Evolutionary conservation across 2,329 filamentous ascomycete species (phyloP), one percentile per base, ranked within the genome.

Genomic region (Leptographium galeiforme): DNA sequence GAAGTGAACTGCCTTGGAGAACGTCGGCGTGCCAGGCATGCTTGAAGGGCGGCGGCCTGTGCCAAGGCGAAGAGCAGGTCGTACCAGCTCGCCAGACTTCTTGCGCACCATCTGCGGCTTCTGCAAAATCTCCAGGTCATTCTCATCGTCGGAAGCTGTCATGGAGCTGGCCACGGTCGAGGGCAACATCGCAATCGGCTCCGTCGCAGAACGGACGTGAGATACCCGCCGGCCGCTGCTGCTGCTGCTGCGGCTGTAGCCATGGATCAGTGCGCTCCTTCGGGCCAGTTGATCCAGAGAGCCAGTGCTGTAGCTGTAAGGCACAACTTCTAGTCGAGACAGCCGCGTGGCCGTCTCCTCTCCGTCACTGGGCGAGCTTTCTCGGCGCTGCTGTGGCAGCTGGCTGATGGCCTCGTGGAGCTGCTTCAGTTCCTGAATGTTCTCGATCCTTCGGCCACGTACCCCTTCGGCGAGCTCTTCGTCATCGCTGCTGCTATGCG

Each of bases 1-100:
- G 65, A 98, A 98, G 69, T 98, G 93, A n/a, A 98, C 93, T 13
- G 87, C 89, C 68, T 98, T 98, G 60, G 85, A 86, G 65, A 91
- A 97, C 10, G 91, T 93, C 0, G 93, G 93, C 0, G 93, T 98
- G 53, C 93, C 93, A 10, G 93, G 93, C 88, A 97, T 95, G 71
- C 91, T 97, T 4, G 88, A 95, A 1, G 91, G 91, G 55, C 93
- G 81, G 59, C 88, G 78, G 59, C 80, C 79, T n/a, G 86, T 87
- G 13, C 87, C 75, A 41, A 85, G 82, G 50, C 93, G 83, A 51
- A 98, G 78, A 19, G 93, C 93, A 13, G 93, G 93, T 61, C 93
- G 84, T 55, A 98, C 93, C 39, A 98, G 77, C 70, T 98, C 93
- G 38, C 93, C 93, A 41, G 93, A 97, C 76, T 98, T 98, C 74